These are phyloP conservation scores for Yarrowia galli DNA, from an alignment of 1,139 yeast genomes.

Conservation along the genomic window DNA sequence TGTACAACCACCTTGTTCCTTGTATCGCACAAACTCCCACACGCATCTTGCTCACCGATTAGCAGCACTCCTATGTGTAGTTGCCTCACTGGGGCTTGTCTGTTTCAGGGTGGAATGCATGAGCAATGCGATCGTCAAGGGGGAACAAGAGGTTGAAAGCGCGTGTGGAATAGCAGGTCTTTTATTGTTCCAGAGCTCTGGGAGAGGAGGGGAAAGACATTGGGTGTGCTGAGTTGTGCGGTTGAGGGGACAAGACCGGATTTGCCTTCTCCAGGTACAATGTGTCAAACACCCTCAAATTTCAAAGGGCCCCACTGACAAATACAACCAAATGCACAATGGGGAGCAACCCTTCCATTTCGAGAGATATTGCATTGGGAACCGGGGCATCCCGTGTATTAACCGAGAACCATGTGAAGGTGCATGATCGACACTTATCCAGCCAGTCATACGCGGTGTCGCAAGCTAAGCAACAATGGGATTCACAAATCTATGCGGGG, in stretches of 20 bases:
- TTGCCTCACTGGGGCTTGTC: slow-evolving; percentile 27
- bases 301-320: too few relatives aligned
- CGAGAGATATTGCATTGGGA: slow-evolving; percentile 1
- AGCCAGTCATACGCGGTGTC: slow-evolving; percentile 26
- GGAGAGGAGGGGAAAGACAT: neutral
- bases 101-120: slow-evolving; percentile 37
- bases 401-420: slow-evolving; percentile 27
- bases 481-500: slow-evolving; percentile 24
- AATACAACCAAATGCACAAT: neutral
- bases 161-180: neutral
- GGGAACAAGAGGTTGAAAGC: neutral
- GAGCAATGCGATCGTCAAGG: slow-evolving; percentile 31
- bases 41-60: slow-evolving; percentile 18
- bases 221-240: too few relatives aligned
- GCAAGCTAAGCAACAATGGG: slow-evolving; percentile 35
- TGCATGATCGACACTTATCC: slow-evolving; percentile 32
- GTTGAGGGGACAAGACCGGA: too few relatives aligned
- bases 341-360: neutral
- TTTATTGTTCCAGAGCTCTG: too few relatives aligned
- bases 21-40: neutral
- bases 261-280: too few relatives aligned
- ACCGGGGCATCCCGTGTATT: neutral
- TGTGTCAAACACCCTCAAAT: too few relatives aligned
- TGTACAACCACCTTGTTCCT: neutral
- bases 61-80: slow-evolving; percentile 19